These are phyloP conservation scores for Trichoderma atrobrunneum DNA, from an alignment of 2,329 filamentous ascomycete species.

Conservation along the genomic window DNA sequence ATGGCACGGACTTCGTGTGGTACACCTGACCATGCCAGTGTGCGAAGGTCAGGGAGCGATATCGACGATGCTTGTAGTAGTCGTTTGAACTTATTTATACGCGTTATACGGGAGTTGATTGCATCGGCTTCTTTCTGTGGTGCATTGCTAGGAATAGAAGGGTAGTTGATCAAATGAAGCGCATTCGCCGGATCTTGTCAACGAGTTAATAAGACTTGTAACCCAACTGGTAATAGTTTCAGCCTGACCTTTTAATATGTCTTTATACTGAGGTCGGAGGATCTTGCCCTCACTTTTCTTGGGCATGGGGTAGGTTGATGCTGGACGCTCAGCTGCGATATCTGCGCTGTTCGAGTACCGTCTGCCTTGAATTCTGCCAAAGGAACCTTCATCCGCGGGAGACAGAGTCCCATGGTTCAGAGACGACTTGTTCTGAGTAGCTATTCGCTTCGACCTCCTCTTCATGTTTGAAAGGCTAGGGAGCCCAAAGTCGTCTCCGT, in stretches of 20 bases:
- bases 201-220: not conserved
- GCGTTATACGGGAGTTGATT: conserved; percentile 80
- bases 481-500: conserved; percentile 92
- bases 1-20: conserved; percentile 95
- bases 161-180: conserved; percentile 88
- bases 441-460: conserved; percentile 60
- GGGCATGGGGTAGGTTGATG: conserved; percentile 78
- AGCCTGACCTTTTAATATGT: conserved; percentile 69
- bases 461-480: conserved; percentile 92
- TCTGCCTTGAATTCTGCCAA: conserved; percentile 43
- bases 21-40: conserved; percentile 89
- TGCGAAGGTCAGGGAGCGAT: conserved; percentile 75
- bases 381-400: conserved; percentile 37
- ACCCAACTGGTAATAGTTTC: no score
- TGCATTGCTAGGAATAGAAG: conserved; percentile 68
- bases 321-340: conserved; percentile 85
- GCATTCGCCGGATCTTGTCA: conserved; percentile 77
- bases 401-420: conserved; percentile 32
- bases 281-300: conserved; percentile 95
- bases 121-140: conserved; percentile 80
- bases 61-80: conserved; percentile 91
- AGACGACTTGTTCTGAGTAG: conserved; percentile 39
- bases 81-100: conserved; percentile 98
- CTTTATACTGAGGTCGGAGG: conserved; percentile 93
- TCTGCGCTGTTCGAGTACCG: conserved; percentile 83